Base-by-base conservation (phyloP, 345 rosid genomes). In the Linum lewisii region DNA sequence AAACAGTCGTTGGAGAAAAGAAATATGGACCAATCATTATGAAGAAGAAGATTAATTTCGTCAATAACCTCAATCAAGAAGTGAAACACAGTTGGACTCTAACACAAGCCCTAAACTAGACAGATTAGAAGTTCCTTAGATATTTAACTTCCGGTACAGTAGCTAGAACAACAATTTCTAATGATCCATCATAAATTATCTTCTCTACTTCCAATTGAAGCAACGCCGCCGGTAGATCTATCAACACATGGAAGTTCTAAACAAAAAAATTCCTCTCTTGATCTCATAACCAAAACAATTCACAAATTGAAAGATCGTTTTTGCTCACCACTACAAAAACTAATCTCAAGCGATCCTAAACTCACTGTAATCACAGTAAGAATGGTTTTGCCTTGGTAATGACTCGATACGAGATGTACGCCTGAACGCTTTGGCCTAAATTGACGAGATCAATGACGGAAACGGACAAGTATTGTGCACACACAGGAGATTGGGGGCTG, bases 341-440 rank as follows among this genome's bases (percentile, higher is more conserved):
- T 16, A 16, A 16, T 3, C 5, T 29, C 34, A 29, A 42, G 18
- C 18, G 47, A 16, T 11, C 47, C 47, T 42, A 42, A 29, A 5
- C 34, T 42, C 9, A 16, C 47, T 8, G 15, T 34, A 15, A 61
- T 20, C 22, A 22, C 62, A 19, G 54, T 14, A 3, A 11, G 47
- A 2, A 7, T 53, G 7, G 7, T 1, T 45, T 25, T 14, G 87
- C 99, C 99, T 90, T 94, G 69, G 95, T 87, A 83, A 85, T 77
- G 61, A 94, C 92, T 65, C 97, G 80, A 73, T 90, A 94, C 21
- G 99, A 90, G 78, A 93, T 84, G 66, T 89, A 90, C 64, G 96
- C 73, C 80, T 94, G 96, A 15, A 94, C 99, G 81, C 95, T 97
- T 71, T 82, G 87, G 66, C 96, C 99, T 68, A 94, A 82, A 80